These are phyloP conservation scores for Porcisia deanei DNA, from an alignment of 208 protist species.

Conservation along the genomic window DNA sequence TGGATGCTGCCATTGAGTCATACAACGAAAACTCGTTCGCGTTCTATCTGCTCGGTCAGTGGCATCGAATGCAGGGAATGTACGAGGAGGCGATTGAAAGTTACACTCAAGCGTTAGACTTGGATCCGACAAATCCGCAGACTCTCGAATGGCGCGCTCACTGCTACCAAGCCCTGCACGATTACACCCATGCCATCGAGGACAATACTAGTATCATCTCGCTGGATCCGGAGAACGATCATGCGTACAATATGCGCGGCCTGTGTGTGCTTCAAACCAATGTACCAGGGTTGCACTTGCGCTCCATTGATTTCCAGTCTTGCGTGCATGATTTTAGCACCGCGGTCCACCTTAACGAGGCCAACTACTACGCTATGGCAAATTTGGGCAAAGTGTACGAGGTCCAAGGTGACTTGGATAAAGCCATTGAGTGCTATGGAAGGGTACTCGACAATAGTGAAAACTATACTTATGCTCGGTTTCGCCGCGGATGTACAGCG, in stretches of 20 bases:
- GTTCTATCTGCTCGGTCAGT: constrained; percentile 76
- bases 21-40: constrained; percentile 62
- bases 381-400: constrained; percentile 91
- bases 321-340: constrained; percentile 88
- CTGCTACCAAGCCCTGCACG: constrained; percentile 59
- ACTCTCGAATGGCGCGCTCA: constrained; percentile 76
- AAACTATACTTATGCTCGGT: constrained; percentile 71
- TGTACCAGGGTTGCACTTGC: constrained; percentile 80
- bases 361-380: constrained; percentile 93
- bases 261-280: constrained; percentile 65
- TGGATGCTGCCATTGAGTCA: constrained; percentile 79
- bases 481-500: constrained; percentile 79
- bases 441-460: constrained; percentile 69
- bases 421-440: constrained; percentile 78
- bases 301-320: constrained; percentile 57
- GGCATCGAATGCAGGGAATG: constrained; percentile 54
- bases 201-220: constrained; percentile 90
- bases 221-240: constrained; percentile 87
- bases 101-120: constrained; percentile 76
- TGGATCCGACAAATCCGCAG: constrained; percentile 59
- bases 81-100: constrained; percentile 72
- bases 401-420: constrained; percentile 69
- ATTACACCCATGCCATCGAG: constrained; percentile 75
- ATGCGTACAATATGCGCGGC: constrained; percentile 93
- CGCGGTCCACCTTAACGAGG: constrained; percentile 85